These are phyloP conservation scores for Psophocarpus tetragonolobus DNA, from an alignment of 306 rosid genomes.

Conservation along the genomic window DNA sequence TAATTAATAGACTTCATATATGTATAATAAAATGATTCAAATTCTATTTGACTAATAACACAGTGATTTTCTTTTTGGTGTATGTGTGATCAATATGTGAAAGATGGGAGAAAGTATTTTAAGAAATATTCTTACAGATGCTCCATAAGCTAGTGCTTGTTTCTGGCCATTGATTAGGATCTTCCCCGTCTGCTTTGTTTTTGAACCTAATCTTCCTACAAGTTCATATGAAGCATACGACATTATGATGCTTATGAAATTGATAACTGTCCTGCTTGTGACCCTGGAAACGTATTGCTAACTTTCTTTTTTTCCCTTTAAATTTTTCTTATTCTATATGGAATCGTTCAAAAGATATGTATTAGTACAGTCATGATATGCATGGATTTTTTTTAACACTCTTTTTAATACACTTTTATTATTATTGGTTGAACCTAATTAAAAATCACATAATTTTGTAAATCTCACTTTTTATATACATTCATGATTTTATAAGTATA, in stretches of 20 bases:
- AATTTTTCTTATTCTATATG: background rate
- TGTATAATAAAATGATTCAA: background rate
- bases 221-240: background rate
- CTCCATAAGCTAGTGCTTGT: slow-evolving; percentile 63
- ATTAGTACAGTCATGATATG: too few species aligned
- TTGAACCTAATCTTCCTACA: slow-evolving; percentile 59
- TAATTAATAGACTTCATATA: background rate
- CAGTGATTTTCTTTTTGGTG: too few species aligned
- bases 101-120: too few species aligned
- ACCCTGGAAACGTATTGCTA: background rate
- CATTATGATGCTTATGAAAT: background rate
- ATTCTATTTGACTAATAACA: background rate
- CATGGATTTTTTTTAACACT: too few species aligned
- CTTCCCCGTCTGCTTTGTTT: slow-evolving; percentile 47
- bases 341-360: background rate
- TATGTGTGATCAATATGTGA: too few species aligned
- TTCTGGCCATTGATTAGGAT: slow-evolving; percentile 60
- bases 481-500: too few species aligned
- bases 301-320: background rate
- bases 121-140: slow-evolving; percentile 50
- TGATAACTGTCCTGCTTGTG: background rate
- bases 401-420: too few species aligned
- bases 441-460: too few species aligned
- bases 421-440: too few species aligned
- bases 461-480: too few species aligned